Evolutionary conservation across 129 eudicot species (phyloP).

Genomic region (Tagetes patula): DNA sequence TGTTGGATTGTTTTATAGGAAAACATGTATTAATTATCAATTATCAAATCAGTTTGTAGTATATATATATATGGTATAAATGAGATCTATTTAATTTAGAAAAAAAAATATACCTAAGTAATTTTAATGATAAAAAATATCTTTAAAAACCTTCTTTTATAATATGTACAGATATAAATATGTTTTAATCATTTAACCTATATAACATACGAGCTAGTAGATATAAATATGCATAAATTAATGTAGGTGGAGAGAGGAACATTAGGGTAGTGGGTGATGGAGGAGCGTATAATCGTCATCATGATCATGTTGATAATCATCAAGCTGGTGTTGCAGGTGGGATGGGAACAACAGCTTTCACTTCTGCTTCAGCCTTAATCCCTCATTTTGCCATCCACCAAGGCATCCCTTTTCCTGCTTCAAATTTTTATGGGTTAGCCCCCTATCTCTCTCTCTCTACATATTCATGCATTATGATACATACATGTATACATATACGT

Average conservation of each 20-base stretch:
- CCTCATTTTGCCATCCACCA: conserved; percentile 97
- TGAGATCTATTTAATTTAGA: too few relatives aligned
- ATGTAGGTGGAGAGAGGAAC: conserved; percentile 60
- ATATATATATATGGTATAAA: too few relatives aligned
- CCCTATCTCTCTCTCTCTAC: neutral
- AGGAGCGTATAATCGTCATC: conserved; percentile 48
- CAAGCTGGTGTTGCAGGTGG: conserved; percentile 43
- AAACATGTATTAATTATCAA: too few relatives aligned
- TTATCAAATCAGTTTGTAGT: too few relatives aligned
- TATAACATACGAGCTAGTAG: neutral
- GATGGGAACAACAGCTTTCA: conserved; percentile 56
- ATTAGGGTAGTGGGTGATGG: conserved; percentile 58
- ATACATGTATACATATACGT: too few relatives aligned
- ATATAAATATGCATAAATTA: neutral
- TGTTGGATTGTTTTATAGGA: too few relatives aligned
- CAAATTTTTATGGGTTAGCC: conserved; percentile 69
- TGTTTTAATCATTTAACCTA: neutral
- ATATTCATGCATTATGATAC: neutral
- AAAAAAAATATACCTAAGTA: too few relatives aligned
- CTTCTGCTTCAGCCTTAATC: conserved; percentile 66
- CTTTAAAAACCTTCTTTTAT: too few relatives aligned
- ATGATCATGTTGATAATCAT: conserved; percentile 36
- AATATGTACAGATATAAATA: too few relatives aligned
- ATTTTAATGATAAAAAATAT: too few relatives aligned
- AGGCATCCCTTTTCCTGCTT: conserved; percentile 81